Base-by-base conservation (phyloP, 2,329 filamentous ascomycete species). In the Colletotrichum sp. region DNA sequence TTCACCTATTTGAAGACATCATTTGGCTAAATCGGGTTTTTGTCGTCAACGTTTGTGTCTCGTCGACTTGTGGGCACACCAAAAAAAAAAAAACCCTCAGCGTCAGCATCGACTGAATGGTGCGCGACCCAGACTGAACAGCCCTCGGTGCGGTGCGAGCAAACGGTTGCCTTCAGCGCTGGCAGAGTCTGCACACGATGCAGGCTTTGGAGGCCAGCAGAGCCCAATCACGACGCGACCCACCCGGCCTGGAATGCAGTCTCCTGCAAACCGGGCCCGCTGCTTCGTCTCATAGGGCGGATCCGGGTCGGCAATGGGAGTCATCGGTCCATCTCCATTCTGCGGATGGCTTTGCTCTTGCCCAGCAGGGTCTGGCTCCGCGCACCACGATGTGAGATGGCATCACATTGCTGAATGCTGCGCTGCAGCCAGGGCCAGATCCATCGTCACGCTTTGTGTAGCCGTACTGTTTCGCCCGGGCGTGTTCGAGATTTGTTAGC, bases 171-270 rank as follows among this genome's bases (percentile, higher is more conserved):
- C 62, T 66, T 66, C 36, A 38, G 27, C 29, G 47, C 69, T 61
- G 65, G 74, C 64, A 75, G 65, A 72, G 31, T 36, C 70, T 43
- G 64, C 59, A 33, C 65, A 55, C 15, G 31, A 61, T 70, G 66
- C 68, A 72, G 36, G 47, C 34, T 64, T 38, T 63, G 21, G 61
- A 74, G 74, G 72, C 76, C 76, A 78, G 67, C 78, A 55, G 65
- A 73, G 62, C 70, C 75, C 73, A 75, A 77, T 76, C 77, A 73
- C 75, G 74, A 76, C 78, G 76, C 77, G 77, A 77, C 75, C 75
- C 69, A 59, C 76, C 69, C 66, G 75, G 68, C 70, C 57, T 76
- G 76, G 75, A 78, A 78, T 79, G 77, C 76, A 78, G 74, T 71
- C 68, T 76, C 70, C 66, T 81, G 79, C 79, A 78, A 67, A 72